Evolutionary conservation across 805 yeast species (phyloP), one percentile per base, ranked within the genome.

Genomic region (Zygotorulaspora danielsina): DNA sequence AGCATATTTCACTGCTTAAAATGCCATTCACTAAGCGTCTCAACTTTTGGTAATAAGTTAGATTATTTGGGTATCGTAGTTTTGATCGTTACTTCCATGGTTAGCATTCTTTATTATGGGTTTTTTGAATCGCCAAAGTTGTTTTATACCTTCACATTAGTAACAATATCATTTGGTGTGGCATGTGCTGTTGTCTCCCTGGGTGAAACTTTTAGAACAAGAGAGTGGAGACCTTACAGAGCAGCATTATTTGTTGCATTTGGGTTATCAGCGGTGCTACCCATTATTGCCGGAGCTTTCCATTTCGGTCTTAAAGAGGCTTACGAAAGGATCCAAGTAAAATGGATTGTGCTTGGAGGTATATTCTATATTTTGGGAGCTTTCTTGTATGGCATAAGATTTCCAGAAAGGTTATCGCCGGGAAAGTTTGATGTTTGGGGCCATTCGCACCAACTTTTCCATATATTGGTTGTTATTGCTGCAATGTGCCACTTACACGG

Each of bases 401-500:
- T 84, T 22, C 97, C 97, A 0, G 97, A 88, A 56, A 68, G 83
- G 34, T 66, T 69, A 29, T 49, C 48, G 4, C 85, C 86, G 0
- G 88, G 88, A 0, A 59, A 27, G 15, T 84, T 72, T 56, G 95
- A 86, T 50, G 53, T 76, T 8, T 71, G 76, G 61, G 95, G 95
- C 1, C 83, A 84, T 49, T 82, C 94, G 5, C 96, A 87, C 58
- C 96, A 87, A 55, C 71, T 87, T 7, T 86, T 87, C 56, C 95
- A 86, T 58, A 61, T 82, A 7, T 60, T 83, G 51, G 95, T 86
- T 6, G 88, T 85, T 0, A 49, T 79, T 9, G 95, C 94, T 10
- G 84, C 95, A 0, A 67, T 65, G 39, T 81, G 81, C 41, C 96
- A 88, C 63, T 76, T 82, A 61, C 67, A 52, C 39, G 94, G 81